phyloP scores from a whole-genome alignment of 352 stramenopile genomes.

The Phytopythium helicoides region DNA sequence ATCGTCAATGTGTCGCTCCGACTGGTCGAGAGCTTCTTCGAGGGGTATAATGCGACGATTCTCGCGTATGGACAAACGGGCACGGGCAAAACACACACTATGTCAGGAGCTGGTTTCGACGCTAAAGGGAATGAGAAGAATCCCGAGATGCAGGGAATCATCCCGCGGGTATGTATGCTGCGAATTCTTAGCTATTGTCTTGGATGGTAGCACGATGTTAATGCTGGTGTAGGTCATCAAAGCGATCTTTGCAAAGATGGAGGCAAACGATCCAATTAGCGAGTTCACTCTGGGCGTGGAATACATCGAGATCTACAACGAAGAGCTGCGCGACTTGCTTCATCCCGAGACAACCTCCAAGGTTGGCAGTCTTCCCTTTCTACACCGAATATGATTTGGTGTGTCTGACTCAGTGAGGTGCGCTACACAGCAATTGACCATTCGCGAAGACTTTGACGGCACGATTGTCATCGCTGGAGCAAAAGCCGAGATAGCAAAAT shows the following conservation, averaged over 20 bases:
- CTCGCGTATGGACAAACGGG: slow-evolving; percentile 86
- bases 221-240: slow-evolving; percentile 43
- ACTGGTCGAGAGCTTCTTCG: slow-evolving; percentile 77
- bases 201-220: too few relatives aligned
- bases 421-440: slow-evolving; percentile 55
- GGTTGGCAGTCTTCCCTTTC: slow-evolving; percentile 8
- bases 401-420: neutral
- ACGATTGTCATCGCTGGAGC: slow-evolving; percentile 82
- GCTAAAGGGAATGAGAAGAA: slow-evolving; percentile 49
- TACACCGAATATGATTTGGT: neutral
- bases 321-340: slow-evolving; percentile 96
- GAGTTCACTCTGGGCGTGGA: slow-evolving; percentile 92
- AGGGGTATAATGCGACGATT: slow-evolving; percentile 84
- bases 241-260: slow-evolving; percentile 67
- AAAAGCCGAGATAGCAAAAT: slow-evolving; percentile 75
- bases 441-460: slow-evolving; percentile 75
- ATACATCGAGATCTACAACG: slow-evolving; percentile 99
- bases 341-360: slow-evolving; percentile 75
- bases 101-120: slow-evolving; percentile 73
- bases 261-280: slow-evolving; percentile 26
- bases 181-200: slow-evolving; percentile 6
- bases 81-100: slow-evolving; percentile 96
- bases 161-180: slow-evolving; percentile 61
- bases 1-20: slow-evolving; percentile 56
- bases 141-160: slow-evolving; percentile 72